phyloP scores from a whole-genome alignment of 129 eudicot species.

The Smallanthus sonchifolius region DNA sequence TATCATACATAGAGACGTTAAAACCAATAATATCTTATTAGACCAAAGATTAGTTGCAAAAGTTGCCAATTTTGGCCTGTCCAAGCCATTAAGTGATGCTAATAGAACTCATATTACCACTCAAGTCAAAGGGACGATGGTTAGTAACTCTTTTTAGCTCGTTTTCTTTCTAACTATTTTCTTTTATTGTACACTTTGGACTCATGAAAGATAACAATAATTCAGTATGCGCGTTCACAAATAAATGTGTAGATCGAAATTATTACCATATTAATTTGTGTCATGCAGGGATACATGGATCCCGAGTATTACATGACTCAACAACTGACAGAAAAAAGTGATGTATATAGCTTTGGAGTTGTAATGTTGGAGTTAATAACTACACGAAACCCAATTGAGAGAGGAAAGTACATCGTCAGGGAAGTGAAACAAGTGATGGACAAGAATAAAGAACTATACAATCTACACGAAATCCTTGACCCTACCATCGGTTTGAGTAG shows the following conservation, averaged over 20 bases:
- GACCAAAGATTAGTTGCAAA: constrained; percentile 49
- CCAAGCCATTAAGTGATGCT: constrained; percentile 28
- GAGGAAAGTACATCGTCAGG: constrained; percentile 2
- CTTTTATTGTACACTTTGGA: not conserved
- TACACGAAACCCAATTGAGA: constrained; percentile 46
- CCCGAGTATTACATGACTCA: constrained; percentile 18
- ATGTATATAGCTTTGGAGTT: constrained; percentile 50
- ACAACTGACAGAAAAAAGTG: constrained; percentile 6
- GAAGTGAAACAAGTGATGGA: constrained; percentile 1
- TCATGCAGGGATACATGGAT: constrained; percentile 52
- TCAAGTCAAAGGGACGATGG: constrained; percentile 51
- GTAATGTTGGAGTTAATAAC: constrained; percentile 54
- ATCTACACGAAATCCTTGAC: constrained; percentile 5
- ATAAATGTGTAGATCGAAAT: not conserved
- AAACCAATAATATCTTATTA: constrained; percentile 20
- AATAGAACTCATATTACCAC: constrained; percentile 15
- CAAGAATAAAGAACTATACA: constrained; percentile 1
- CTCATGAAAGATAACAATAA: not conserved
- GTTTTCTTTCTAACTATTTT: not conserved
- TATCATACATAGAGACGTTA: not conserved
- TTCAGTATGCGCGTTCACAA: not conserved
- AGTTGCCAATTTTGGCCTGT: constrained; percentile 59
- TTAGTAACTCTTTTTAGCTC: not conserved
- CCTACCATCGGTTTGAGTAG: constrained; percentile 4
- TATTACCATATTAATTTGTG: not conserved